Percentiles rank a stretch among this genome's conserved stretches.
Conservation (phyloP, 768 basidiomycete species). For the Tricholomella constricta region DNA sequence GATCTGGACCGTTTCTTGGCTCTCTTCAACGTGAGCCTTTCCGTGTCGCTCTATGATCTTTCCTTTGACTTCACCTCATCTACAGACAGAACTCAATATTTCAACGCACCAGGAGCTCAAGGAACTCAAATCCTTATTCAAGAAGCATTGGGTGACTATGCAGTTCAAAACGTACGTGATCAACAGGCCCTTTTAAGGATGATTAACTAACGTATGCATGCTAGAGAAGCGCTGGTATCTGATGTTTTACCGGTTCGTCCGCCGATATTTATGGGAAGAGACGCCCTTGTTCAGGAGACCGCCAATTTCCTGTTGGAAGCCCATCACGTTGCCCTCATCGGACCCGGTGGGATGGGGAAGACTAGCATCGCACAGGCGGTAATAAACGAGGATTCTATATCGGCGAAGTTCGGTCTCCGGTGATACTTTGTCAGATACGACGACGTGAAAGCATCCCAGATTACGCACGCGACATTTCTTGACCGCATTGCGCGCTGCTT, state of each 20-base stretch:
- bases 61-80: neutral
- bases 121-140: conserved; percentile 1
- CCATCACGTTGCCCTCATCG: conserved; percentile 11
- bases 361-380: conserved; percentile 12
- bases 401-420: conserved; percentile 1
- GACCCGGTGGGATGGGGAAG: conserved; percentile 16
- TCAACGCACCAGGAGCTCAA: conserved; percentile 8
- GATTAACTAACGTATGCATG: too few relatives aligned
- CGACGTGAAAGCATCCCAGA: conserved; percentile 10
- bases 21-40: conserved; percentile 11
- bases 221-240: too few relatives aligned
- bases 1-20: conserved; percentile 3
- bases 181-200: too few relatives aligned
- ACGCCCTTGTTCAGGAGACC: neutral
- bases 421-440: conserved; percentile 14
- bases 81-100: conserved; percentile 11
- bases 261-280: conserved; percentile 1
- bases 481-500: conserved; percentile 1
- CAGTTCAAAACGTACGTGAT: neutral
- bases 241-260: neutral
- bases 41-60: too few relatives aligned
- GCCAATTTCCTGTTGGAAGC: neutral
- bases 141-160: neutral
- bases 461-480: conserved; percentile 9
- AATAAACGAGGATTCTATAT: conserved; percentile 2